A percentile compares a stretch with the other conserved stretches of the same genome.
phyloP scores from a whole-genome alignment of 805 yeast genomes.

The Ogataea neopini region DNA sequence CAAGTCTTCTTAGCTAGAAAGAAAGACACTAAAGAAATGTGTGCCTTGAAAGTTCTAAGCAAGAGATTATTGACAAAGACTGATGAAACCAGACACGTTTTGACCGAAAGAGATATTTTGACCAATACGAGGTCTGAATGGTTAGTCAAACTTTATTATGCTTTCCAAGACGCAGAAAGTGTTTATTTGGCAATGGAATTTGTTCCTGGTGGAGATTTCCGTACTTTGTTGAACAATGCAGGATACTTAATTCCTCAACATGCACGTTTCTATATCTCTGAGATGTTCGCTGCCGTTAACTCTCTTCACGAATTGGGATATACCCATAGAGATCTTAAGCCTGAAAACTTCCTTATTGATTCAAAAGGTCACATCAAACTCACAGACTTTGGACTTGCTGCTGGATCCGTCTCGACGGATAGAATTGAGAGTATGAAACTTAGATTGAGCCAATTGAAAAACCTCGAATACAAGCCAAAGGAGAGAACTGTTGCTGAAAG shows the following conservation, averaged over 20 bases:
- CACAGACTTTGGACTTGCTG: constrained; percentile 96
- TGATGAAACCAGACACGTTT: constrained; percentile 93
- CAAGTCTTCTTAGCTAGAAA: constrained; percentile 96
- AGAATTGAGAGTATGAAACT: constrained; percentile 91
- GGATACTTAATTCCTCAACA: constrained; percentile 92
- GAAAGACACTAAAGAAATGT: constrained; percentile 90
- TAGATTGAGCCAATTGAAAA: constrained; percentile 64
- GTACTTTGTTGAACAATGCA: constrained; percentile 90
- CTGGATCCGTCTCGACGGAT: constrained; percentile 91
- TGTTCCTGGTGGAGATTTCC: constrained; percentile 99
- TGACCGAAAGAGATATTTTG: constrained; percentile 94
- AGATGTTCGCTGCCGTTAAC: constrained; percentile 94
- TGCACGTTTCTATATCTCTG: constrained; percentile 91
- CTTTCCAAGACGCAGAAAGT: constrained; percentile 90
- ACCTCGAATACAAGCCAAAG: constrained; percentile 64
- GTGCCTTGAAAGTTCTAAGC: constrained; percentile 90
- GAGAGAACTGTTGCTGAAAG: constrained; percentile 83
- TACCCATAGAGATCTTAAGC: constrained; percentile 95
- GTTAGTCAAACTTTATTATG: constrained; percentile 90
- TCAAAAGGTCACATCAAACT: constrained; percentile 88
- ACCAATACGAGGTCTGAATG: constrained; percentile 96
- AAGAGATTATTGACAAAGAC: constrained; percentile 82
- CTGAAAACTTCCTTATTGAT: constrained; percentile 89
- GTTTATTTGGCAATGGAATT: constrained; percentile 97
- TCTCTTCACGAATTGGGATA: constrained; percentile 93